A percentile compares a stretch with the other conserved stretches of the same genome.
Conservation (phyloP, 257 asterid genomes). For the Linderniella brevidens region DNA sequence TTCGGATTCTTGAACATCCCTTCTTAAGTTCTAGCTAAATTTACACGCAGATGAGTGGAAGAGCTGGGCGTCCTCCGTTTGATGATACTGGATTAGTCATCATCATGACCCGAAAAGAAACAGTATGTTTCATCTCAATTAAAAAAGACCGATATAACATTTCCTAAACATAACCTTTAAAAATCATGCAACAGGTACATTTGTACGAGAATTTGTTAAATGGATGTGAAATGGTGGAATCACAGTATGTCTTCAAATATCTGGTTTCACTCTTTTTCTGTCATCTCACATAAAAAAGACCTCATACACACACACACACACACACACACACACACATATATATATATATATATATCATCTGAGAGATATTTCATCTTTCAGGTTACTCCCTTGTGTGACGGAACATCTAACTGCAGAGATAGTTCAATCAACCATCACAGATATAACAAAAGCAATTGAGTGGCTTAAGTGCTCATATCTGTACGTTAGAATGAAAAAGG, state of each 20-base stretch:
- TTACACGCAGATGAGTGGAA: slow-evolving; percentile 74
- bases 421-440: slow-evolving; percentile 79
- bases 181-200: slow-evolving; percentile 50
- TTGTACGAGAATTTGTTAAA: slow-evolving; percentile 77
- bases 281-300: slow-evolving; percentile 1
- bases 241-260: slow-evolving; percentile 59
- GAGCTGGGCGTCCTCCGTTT: slow-evolving; percentile 99
- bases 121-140: slow-evolving; percentile 26
- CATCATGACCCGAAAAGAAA: slow-evolving; percentile 95
- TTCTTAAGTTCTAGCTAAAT: not conserved
- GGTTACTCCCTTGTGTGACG: slow-evolving; percentile 81
- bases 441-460: slow-evolving; percentile 79
- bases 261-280: slow-evolving; percentile 11
- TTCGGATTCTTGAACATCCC: not conserved
- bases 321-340: slow-evolving; percentile 2
- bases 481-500: slow-evolving; percentile 93
- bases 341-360: slow-evolving; percentile 4
- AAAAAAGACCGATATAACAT: not conserved
- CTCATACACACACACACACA: too few species aligned
- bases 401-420: slow-evolving; percentile 98
- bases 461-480: slow-evolving; percentile 94
- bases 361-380: slow-evolving; percentile 21
- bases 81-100: slow-evolving; percentile 91
- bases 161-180: not conserved
- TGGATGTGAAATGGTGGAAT: slow-evolving; percentile 96